Base-by-base conservation (phyloP, 495 filamentous ascomycete genomes). In the Darksidea phi region DNA sequence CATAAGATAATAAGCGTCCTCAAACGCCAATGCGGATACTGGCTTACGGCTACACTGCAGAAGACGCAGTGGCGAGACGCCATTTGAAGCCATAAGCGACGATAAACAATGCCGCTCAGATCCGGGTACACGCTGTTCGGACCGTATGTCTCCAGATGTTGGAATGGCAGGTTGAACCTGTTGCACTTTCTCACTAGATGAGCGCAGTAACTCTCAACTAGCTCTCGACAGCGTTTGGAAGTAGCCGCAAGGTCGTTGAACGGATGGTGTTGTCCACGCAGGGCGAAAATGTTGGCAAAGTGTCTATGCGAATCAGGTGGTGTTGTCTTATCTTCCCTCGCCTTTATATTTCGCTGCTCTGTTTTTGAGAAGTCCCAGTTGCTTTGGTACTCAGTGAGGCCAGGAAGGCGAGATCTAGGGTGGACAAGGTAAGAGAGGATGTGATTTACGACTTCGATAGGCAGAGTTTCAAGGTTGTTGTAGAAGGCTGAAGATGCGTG, bases 391-490 rank as follows among this genome's bases (percentile, higher is more conserved):
- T 56, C 51, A 1, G 51, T 49, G 23, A 48, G 51, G 13, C 59
- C 59, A n/a, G 51, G 25, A 17, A 63, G 37, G 11, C 59, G 24
- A 17, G 59, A 63, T 32, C 59, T 2, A 1, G 59, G 59, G 36
- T 56, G 36, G n/a, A 51, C 36, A 20, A 63, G 52, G 23, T 49
- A 56, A 6, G 59, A 63, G 7, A 63, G 34, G 24, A 56, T 56
- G 18, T 50, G 17, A 20, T 55, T 18, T 2, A 55, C 11, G 18
- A 63, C 24, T 42, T 63, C 59, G 32, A 23, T 1, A 1, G 59
- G 59, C 13, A 63, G 41, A 1, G 8, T 10, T 28, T 63, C 51
- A 12, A 63, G 41, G 12, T 26, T 48, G 45, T 32, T 57, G 17
- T 48, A 51, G 2, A 28, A 32, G 28, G 28, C 10, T 32, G 10